A percentile compares a stretch with the other conserved stretches of the same genome.
Evolutionary conservation across 495 filamentous ascomycete genomes (phyloP).

Genomic region (Parathielavia hyrcaniae): DNA sequence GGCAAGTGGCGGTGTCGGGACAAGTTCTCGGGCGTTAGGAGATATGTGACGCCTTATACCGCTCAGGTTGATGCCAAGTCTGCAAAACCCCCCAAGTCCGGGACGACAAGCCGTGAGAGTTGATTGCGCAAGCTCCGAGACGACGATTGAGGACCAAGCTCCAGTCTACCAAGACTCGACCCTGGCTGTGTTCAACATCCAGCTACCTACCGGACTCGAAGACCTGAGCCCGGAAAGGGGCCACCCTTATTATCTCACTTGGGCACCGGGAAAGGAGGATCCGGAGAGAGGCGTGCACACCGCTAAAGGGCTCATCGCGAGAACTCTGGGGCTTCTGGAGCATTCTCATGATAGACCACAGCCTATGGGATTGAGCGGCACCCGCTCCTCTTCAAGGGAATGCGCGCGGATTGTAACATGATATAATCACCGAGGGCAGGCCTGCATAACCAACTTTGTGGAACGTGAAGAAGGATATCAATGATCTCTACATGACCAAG

Average conservation of each 20-base stretch:
- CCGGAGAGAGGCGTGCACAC: neutral
- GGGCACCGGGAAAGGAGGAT: neutral
- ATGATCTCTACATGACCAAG: slow-evolving; percentile 8
- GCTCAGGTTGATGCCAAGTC: neutral
- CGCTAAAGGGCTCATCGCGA: neutral
- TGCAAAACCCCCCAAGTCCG: neutral
- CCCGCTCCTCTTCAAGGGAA: too few relatives aligned
- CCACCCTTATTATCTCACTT: neutral
- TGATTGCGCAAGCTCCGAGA: neutral
- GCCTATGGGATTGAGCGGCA: too few relatives aligned
- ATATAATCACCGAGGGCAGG: neutral
- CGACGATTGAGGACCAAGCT: neutral
- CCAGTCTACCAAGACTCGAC: neutral
- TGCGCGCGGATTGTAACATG: too few relatives aligned
- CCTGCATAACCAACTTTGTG: neutral
- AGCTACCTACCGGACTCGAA: neutral
- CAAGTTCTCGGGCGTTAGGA: neutral
- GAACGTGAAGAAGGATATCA: slow-evolving; percentile 13
- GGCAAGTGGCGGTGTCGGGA: neutral
- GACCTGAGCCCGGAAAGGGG: too few relatives aligned
- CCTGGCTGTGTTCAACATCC: neutral
- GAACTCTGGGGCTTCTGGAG: neutral
- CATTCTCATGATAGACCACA: too few relatives aligned
- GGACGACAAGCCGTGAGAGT: neutral
- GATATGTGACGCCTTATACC: too few relatives aligned